phyloP scores from a whole-genome alignment of 2,329 filamentous ascomycete species.

The Colletotrichum filicis region DNA sequence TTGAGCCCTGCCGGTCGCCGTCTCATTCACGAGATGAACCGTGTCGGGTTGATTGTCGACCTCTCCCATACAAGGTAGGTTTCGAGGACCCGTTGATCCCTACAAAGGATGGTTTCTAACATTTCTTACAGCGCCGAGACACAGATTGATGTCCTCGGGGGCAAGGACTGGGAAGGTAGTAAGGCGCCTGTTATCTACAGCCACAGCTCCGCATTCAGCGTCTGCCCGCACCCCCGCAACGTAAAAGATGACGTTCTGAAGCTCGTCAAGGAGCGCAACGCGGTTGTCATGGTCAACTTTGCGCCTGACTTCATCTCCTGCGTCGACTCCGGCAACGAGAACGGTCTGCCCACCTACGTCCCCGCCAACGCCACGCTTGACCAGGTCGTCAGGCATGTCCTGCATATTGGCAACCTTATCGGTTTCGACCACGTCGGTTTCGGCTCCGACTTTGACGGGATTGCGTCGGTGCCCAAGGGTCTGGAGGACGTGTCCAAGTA shows the following conservation, averaged over 20 bases:
- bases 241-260: conserved; percentile 86
- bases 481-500: conserved; percentile 89
- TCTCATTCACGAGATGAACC: conserved; percentile 90
- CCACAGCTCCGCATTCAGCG: conserved; percentile 82
- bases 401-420: conserved; percentile 83
- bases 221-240: conserved; percentile 92
- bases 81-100: background rate
- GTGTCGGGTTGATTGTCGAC: conserved; percentile 94
- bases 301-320: conserved; percentile 86
- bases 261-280: conserved; percentile 77
- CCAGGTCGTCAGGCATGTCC: conserved; percentile 84
- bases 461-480: conserved; percentile 72
- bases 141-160: conserved; percentile 84
- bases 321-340: conserved; percentile 64
- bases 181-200: conserved; percentile 88
- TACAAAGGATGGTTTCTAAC: conserved; percentile 7
- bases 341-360: conserved; percentile 75
- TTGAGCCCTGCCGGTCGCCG: conserved; percentile 76
- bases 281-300: conserved; percentile 93
- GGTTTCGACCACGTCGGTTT: conserved; percentile 90
- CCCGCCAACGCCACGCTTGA: conserved; percentile 77
- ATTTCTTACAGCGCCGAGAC: conserved; percentile 73
- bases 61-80: conserved; percentile 73
- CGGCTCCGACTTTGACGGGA: conserved; percentile 91
- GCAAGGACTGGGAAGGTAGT: conserved; percentile 75